Conservation (phyloP, 1,139 yeast genomes). For the Geotrichum klebahnii region DNA sequence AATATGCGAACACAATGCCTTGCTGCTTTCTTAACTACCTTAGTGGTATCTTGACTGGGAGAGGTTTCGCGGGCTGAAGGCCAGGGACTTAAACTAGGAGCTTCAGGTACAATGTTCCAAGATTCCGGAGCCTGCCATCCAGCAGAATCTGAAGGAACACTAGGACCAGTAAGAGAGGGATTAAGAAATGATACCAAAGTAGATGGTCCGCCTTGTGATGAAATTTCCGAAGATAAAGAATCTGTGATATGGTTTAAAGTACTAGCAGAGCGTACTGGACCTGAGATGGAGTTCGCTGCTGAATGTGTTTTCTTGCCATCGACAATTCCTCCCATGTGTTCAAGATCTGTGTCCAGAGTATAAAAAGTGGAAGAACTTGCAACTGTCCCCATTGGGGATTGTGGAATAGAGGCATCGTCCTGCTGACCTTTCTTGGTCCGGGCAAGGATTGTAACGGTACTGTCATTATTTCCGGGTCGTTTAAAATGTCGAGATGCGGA, state of each 20-base stretch:
- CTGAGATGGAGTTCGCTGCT: slow-evolving; percentile 11
- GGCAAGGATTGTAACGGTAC: background rate
- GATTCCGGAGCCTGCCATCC: slow-evolving; percentile 22
- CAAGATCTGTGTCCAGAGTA: slow-evolving; percentile 20
- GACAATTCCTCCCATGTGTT: slow-evolving; percentile 22
- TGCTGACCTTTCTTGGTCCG: background rate
- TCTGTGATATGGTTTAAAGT: background rate
- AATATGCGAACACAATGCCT: slow-evolving; percentile 61
- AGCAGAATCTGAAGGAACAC: slow-evolving; percentile 18
- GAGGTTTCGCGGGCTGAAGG: slow-evolving; percentile 10
- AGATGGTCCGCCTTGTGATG: background rate
- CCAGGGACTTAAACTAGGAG: slow-evolving; percentile 11
- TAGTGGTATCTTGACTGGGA: slow-evolving; percentile 17
- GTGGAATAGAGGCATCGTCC: background rate
- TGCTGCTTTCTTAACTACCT: background rate
- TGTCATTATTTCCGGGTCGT: background rate
- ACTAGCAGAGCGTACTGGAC: background rate
- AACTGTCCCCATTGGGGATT: background rate
- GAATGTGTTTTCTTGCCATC: slow-evolving; percentile 14
- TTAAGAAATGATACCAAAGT: background rate
- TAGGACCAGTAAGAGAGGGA: slow-evolving; percentile 17
- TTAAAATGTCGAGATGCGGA: slow-evolving; percentile 1
- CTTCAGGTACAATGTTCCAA: slow-evolving; percentile 22
- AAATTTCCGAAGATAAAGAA: background rate
- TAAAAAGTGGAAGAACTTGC: background rate